Conservation (phyloP, 129 eudicot species). For the Artemisia tridentata region DNA sequence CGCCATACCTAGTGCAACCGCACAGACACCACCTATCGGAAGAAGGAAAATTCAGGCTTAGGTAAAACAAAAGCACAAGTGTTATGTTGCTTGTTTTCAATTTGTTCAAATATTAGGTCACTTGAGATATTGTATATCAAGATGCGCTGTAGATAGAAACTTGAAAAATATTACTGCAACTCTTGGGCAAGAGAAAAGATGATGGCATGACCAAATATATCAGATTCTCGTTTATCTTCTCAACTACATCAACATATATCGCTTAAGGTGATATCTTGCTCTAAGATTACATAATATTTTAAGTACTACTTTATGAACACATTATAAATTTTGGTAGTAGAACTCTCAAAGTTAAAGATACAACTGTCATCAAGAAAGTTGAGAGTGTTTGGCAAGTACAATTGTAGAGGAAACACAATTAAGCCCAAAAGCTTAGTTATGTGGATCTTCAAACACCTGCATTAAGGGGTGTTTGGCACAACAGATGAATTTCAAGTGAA, state of each 20-base stretch:
- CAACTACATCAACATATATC: background rate
- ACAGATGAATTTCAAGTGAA: no score
- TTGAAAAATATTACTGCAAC: background rate
- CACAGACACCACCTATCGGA: slow-evolving; percentile 13
- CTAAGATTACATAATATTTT: no score
- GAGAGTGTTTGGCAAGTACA: no score
- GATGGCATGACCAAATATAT: background rate
- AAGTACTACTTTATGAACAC: background rate
- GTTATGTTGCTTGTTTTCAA: slow-evolving; percentile 12
- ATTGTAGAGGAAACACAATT: no score
- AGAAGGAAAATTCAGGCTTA: slow-evolving; percentile 10
- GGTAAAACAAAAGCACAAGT: slow-evolving; percentile 16
- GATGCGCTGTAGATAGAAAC: background rate
- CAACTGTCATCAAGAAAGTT: no score
- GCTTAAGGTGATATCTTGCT: no score
- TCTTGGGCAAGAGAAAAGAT: background rate
- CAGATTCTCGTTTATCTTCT: background rate
- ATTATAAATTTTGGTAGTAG: background rate
- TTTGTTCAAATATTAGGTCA: slow-evolving; percentile 3
- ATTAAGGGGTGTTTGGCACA: no score
- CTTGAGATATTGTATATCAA: background rate
- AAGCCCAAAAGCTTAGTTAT: no score
- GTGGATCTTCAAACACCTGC: no score
- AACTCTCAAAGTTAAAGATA: no score
- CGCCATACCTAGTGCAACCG: slow-evolving; percentile 2